Base-by-base conservation (phyloP, 768 basidiomycete genomes). In the Filobasidium wieringae region DNA sequence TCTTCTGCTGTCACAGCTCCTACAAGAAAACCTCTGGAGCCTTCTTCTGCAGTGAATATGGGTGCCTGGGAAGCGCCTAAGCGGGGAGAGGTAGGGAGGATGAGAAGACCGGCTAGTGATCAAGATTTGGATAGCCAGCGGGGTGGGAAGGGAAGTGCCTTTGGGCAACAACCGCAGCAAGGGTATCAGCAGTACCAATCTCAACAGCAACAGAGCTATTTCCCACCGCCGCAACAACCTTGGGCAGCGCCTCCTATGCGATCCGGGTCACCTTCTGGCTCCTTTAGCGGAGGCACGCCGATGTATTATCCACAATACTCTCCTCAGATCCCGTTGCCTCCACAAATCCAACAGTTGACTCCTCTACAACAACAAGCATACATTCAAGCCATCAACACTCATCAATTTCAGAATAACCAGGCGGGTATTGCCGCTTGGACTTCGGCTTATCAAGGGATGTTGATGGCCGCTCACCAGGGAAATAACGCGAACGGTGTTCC, bases 401-500 rank as follows among this genome's bases (percentile, higher is more conserved):
- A 61, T 17, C 60, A 59, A 19, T 68, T 64, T 33, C 68, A 68
- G 43, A 66, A 68, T 55, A 60, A 60, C 52, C 68, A 68, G 55
- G 63, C 65, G 9, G 69, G 68, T 30, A 68, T 69, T 40, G 63
- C 63, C 12, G 68, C 68, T 7, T 71, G 69, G 69, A 63, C 69
- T 7, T 64, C 65, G 41, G 66, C 68, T n/a, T 69, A 69, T 43
- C 64, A 67, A 29, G 66, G 67, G 29, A 66, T 67, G 66, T 52
- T 67, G 15, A 65, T 66, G 61, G 63, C 62, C 9, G 61, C 60
- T 40, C 63, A 57, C 1, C 37, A 63, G 51, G 56, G 60, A 55
- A 19, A 47, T 57, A 37, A 55, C 61, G 30, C 53, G 64, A 33
- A 55, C 64, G 33, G 29, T 53, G 19, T 22, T n/a, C n/a, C n/a